phyloP scores from a whole-genome alignment of 129 eudicot species.

The Arctium lappa region DNA sequence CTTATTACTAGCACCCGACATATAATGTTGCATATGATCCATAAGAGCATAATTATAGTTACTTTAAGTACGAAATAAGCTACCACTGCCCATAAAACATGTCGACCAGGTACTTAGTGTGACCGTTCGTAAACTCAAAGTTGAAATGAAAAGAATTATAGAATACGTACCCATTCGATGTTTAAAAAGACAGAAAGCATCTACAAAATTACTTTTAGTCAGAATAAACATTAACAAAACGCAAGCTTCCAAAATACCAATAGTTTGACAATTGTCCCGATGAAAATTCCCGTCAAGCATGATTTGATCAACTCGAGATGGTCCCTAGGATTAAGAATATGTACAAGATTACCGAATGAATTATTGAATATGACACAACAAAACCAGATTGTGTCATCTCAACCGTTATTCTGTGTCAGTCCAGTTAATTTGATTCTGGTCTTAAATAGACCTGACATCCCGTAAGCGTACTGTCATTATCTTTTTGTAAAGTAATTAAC shows the following conservation, averaged over 20 bases:
- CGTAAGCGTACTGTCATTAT: slow-evolving; percentile 30
- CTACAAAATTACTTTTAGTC: slow-evolving; percentile 25
- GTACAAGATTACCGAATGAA: slow-evolving; percentile 14
- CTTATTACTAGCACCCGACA: background rate
- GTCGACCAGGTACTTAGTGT: background rate
- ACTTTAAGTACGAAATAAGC: background rate
- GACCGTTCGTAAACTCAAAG: slow-evolving; percentile 6
- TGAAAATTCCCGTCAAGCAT: slow-evolving; percentile 19
- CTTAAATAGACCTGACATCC: slow-evolving; percentile 39
- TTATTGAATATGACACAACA: slow-evolving; percentile 28
- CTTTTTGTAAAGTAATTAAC: slow-evolving; percentile 19
- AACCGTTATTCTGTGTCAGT: slow-evolving; percentile 6
- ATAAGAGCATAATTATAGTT: background rate
- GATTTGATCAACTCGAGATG: slow-evolving; percentile 33
- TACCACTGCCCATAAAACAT: background rate
- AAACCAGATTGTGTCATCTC: slow-evolving; percentile 33
- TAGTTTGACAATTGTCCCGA: slow-evolving; percentile 15
- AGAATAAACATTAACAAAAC: slow-evolving; percentile 31
- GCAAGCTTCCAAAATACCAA: slow-evolving; percentile 33
- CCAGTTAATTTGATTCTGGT: slow-evolving; percentile 28
- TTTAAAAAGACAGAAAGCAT: slow-evolving; percentile 27
- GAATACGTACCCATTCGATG: slow-evolving; percentile 16
- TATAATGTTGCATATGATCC: background rate
- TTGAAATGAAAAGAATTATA: background rate
- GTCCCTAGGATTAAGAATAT: slow-evolving; percentile 43